Conservation (phyloP, 2,329 filamentous ascomycete genomes). For the Fusarium mundagurra region DNA sequence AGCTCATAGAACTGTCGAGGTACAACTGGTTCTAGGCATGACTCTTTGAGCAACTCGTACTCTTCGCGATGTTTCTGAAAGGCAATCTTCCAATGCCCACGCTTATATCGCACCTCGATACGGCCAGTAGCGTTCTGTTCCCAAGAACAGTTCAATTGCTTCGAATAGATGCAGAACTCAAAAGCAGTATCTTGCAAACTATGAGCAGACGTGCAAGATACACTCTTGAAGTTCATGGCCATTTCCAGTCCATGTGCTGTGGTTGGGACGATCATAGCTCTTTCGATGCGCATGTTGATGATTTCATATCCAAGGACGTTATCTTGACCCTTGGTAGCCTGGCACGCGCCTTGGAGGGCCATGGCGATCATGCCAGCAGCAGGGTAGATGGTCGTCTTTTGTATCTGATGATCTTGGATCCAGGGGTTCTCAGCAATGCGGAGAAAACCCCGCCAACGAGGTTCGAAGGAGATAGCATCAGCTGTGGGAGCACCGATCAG, state of each 20-base stretch:
- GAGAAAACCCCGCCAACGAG: slow-evolving; percentile 61
- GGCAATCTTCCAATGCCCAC: slow-evolving; percentile 22
- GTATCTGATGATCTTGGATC: slow-evolving; percentile 62
- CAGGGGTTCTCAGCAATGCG: slow-evolving; percentile 61
- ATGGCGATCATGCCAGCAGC: slow-evolving; percentile 61
- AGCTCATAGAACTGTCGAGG: slow-evolving; percentile 61
- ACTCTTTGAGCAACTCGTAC: slow-evolving; percentile 38
- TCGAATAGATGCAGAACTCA: slow-evolving; percentile 59
- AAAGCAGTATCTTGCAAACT: slow-evolving; percentile 24
- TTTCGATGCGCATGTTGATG: slow-evolving; percentile 56
- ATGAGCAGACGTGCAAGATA: neutral
- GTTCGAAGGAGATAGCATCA: slow-evolving; percentile 57
- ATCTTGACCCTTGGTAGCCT: slow-evolving; percentile 45
- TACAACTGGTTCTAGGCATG: slow-evolving; percentile 48
- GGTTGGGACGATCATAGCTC: slow-evolving; percentile 61
- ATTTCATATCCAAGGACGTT: slow-evolving; percentile 54
- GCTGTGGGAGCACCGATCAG: slow-evolving; percentile 59
- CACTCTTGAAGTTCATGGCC: slow-evolving; percentile 55
- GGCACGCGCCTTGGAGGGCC: slow-evolving; percentile 58
- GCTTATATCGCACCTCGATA: slow-evolving; percentile 44
- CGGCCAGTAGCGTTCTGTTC: slow-evolving; percentile 54
- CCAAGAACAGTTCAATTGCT: slow-evolving; percentile 52
- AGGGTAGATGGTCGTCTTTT: slow-evolving; percentile 61
- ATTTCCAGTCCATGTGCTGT: slow-evolving; percentile 60
- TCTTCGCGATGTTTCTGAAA: slow-evolving; percentile 36